Percentiles rank a stretch among this genome's conserved stretches.
These are phyloP conservation scores for Pythium apleroticum DNA, from an alignment of 352 stramenopile species.

Conservation along the genomic window DNA sequence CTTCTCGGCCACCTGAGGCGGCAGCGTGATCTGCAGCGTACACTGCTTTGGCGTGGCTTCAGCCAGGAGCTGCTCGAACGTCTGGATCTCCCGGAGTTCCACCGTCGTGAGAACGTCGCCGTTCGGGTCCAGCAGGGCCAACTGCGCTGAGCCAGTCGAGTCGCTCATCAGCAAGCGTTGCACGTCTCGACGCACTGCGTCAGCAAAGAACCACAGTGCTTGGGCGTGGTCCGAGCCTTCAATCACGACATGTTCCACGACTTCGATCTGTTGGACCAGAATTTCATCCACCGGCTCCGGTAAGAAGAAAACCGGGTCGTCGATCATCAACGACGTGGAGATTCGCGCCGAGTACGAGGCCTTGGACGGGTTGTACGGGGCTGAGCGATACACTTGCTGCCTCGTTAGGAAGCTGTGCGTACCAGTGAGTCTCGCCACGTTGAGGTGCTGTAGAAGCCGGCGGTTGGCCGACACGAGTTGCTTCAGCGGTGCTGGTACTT, in stretches of 20 bases:
- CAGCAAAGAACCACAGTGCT: conserved; percentile 40
- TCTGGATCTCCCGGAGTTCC: conserved; percentile 14
- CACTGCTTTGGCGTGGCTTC: conserved; percentile 28
- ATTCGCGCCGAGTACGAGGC: conserved; percentile 42
- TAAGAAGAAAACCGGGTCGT: conserved; percentile 27
- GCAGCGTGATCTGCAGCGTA: conserved; percentile 14
- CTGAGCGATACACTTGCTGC: conserved; percentile 22
- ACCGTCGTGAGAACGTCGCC: conserved; percentile 19
- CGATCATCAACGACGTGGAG: conserved; percentile 30
- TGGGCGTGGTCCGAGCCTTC: conserved; percentile 36
- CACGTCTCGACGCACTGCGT: conserved; percentile 38
- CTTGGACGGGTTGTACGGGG: conserved; percentile 35
- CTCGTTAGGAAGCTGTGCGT: conserved; percentile 30
- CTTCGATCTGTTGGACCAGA: conserved; percentile 25
- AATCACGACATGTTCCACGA: conserved; percentile 44
- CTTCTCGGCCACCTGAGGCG: neutral
- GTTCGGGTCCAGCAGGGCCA: conserved; percentile 16
- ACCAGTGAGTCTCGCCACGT: conserved; percentile 9
- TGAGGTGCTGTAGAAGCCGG: conserved; percentile 23
- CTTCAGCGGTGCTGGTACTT: neutral
- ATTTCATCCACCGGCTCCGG: neutral
- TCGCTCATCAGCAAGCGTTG: conserved; percentile 21
- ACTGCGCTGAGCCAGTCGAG: neutral
- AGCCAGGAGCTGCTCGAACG: conserved; percentile 22
- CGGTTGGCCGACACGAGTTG: conserved; percentile 12